These are phyloP conservation scores for Hydrangea macrophylla DNA, from an alignment of 148 eudicot species.

Conservation along the genomic window DNA sequence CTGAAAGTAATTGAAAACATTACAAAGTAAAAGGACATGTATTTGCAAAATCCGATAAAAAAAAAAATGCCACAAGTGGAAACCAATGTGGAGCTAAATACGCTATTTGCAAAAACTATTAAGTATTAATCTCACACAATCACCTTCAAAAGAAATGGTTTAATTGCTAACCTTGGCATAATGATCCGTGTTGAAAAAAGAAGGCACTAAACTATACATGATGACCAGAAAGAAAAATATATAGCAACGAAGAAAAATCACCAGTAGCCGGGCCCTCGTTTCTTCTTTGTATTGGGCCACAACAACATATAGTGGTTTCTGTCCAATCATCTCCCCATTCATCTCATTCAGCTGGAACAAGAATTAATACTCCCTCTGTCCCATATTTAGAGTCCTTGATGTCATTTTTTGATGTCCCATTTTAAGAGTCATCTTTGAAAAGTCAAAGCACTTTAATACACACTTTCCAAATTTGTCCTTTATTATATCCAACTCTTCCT, in stretches of 20 bases:
- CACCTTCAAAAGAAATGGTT: background rate
- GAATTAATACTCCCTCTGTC: no score
- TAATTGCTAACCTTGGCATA: no score
- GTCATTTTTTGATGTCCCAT: no score
- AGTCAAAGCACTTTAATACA: no score
- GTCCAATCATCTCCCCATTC: slow-evolving; percentile 23
- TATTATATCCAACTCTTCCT: no score
- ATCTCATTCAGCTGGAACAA: slow-evolving; percentile 15
- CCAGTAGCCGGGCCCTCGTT: slow-evolving; percentile 20
- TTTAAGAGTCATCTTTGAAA: no score
- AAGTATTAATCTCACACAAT: background rate
- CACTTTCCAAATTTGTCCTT: no score
- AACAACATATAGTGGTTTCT: slow-evolving; percentile 23
- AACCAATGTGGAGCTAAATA: no score
- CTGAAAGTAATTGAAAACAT: no score
- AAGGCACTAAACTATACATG: no score
- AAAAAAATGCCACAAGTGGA: background rate
- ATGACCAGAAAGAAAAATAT: background rate
- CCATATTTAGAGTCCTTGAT: no score
- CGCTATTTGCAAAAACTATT: background rate
- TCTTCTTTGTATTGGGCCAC: slow-evolving; percentile 29
- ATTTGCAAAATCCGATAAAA: background rate
- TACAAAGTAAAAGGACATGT: background rate
- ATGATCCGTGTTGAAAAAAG: no score
- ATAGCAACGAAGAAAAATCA: background rate